Evolutionary conservation across 2,329 filamentous ascomycete genomes (phyloP).

Genomic region (Fusarium dimerum): DNA sequence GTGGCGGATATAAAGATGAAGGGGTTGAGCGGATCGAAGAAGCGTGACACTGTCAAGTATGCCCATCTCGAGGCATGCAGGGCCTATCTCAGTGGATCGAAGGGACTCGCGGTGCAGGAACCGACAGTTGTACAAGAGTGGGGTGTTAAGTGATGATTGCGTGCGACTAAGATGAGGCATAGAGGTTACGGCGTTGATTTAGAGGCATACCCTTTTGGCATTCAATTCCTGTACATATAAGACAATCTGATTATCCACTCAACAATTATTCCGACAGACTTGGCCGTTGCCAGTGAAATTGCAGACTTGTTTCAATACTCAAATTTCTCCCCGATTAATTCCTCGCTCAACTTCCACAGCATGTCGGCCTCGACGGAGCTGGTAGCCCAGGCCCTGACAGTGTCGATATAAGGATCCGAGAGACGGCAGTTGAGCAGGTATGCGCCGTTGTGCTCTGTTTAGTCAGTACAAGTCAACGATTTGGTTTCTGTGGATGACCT

Average conservation of each 20-base stretch:
- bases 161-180: neutral
- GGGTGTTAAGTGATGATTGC: slow-evolving; percentile 15
- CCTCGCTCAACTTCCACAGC: slow-evolving; percentile 48
- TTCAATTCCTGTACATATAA: neutral
- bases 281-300: neutral
- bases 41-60: slow-evolving; percentile 36
- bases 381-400: slow-evolving; percentile 33
- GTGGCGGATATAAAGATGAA: slow-evolving; percentile 45
- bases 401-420: slow-evolving; percentile 31
- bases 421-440: slow-evolving; percentile 37
- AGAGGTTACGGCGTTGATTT: neutral
- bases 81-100: slow-evolving; percentile 44
- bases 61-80: slow-evolving; percentile 48
- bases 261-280: too few relatives aligned
- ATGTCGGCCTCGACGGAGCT: slow-evolving; percentile 39
- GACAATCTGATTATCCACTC: neutral
- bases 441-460: slow-evolving; percentile 32
- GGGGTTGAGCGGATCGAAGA: slow-evolving; percentile 29
- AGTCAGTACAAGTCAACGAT: neutral
- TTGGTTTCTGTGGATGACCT: neutral
- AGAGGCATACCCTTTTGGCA: neutral
- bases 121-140: slow-evolving; percentile 46
- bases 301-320: slow-evolving; percentile 18
- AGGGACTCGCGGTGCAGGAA: slow-evolving; percentile 37
- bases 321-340: slow-evolving; percentile 46